Evolutionary conservation across 768 basidiomycete species (phyloP), one percentile per base, ranked within the genome.

Genomic region (Macrocybe gigantea): DNA sequence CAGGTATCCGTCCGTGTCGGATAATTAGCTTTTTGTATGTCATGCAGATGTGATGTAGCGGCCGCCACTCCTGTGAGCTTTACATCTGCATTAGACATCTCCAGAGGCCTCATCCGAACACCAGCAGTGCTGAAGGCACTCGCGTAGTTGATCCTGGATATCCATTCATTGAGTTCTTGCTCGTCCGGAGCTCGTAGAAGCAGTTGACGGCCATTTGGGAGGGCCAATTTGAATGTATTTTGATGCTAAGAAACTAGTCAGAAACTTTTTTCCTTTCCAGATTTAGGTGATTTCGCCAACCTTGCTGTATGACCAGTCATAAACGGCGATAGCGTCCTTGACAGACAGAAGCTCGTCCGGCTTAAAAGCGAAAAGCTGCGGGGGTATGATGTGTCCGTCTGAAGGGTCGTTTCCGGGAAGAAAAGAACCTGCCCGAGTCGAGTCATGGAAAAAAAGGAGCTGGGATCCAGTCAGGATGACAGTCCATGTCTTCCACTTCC

Each of bases 81-180:
- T 31, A 88, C 79, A 55, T 85, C 87, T 56, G 74, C 76, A 41
- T 75, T 72, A 13, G 83, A 78, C 74, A 92, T 80, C 12, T 77
- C 80, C 9, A 77, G 66, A 0, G 88, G 74, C 14, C 93, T 80
- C 80, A 96, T 92, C 39, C 80, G 75, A 34, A 97, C 72, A 7
- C 86, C 86, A 11, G 83, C 76, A 1, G 90, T 82, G 67, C 86
- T 93, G 79, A 96, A 98, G 5, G 90, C 74, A 49, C 91, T 86
- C 2, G 93, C 93, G 60, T 96, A 98, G 66, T 99, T 99, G 60
- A 98, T 92, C 32, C 77, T 73, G 10, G 85, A 77, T 52, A 98
- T 83, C 96, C 96, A 99, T 53, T 85, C 79, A 56, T 93, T 86
- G 70, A 90, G 76, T 49, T 93, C 89, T 38, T 69, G 63, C 50